A percentile compares a stretch with the other conserved stretches of the same genome.
These are phyloP conservation scores for Neurospora sp. DNA, from an alignment of 495 filamentous ascomycete genomes.

Conservation along the genomic window DNA sequence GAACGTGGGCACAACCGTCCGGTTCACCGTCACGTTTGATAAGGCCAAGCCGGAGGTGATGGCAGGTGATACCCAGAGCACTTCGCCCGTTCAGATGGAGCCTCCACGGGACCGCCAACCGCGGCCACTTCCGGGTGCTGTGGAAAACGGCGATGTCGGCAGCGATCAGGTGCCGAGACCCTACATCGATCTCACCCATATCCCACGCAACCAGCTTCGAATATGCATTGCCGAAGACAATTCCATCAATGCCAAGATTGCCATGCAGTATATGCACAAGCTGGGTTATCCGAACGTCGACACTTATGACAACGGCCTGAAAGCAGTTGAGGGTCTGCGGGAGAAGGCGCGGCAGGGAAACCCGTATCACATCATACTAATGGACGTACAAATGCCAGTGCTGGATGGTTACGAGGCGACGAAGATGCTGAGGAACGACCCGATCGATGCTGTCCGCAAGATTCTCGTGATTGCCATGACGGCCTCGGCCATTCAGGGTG, in stretches of 20 bases:
- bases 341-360: conserved; percentile 54
- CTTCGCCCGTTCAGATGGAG: conserved; percentile 19
- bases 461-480: conserved; percentile 91
- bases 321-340: conserved; percentile 76
- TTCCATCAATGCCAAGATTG: conserved; percentile 83
- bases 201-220: conserved; percentile 67
- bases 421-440: conserved; percentile 63
- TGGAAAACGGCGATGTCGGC: neutral
- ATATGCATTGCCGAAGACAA: conserved; percentile 92
- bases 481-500: conserved; percentile 80
- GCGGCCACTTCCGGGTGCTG: conserved; percentile 19
- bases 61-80: conserved; percentile 38
- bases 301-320: conserved; percentile 75
- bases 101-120: conserved; percentile 50
- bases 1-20: conserved; percentile 73
- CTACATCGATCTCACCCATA: conserved; percentile 49
- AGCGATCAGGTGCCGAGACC: conserved; percentile 28
- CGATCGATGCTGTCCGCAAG: conserved; percentile 60
- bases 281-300: conserved; percentile 70
- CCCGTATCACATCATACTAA: conserved; percentile 74
- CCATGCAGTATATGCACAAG: conserved; percentile 75
- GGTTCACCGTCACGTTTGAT: conserved; percentile 71
- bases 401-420: conserved; percentile 93
- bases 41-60: conserved; percentile 53
- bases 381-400: conserved; percentile 95